Percentiles rank a stretch among this genome's conserved stretches.
These are phyloP conservation scores for Catunica adiposa DNA, from an alignment of 2,329 filamentous ascomycete genomes.

Conservation along the genomic window DNA sequence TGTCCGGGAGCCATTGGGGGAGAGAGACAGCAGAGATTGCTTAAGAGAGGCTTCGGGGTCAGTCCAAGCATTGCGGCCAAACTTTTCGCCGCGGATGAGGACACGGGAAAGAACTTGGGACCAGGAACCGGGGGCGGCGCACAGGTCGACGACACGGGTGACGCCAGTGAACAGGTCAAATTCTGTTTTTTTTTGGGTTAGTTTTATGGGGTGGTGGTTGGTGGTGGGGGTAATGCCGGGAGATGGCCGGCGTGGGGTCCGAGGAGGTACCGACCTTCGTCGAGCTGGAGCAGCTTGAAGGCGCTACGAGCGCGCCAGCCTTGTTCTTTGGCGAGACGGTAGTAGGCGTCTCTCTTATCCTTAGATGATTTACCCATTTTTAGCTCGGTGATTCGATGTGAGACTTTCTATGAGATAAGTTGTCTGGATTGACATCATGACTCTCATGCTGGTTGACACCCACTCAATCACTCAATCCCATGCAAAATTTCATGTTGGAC, in stretches of 20 bases:
- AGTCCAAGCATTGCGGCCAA: slow-evolving; percentile 73
- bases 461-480: not conserved
- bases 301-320: slow-evolving; percentile 93
- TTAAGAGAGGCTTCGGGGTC: slow-evolving; percentile 54
- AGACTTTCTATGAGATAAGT: not conserved
- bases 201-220: not conserved
- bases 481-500: not conserved
- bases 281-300: slow-evolving; percentile 91
- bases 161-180: slow-evolving; percentile 88
- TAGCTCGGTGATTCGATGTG: not conserved
- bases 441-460: not conserved
- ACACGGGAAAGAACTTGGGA: slow-evolving; percentile 90
- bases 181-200: slow-evolving; percentile 33
- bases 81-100: slow-evolving; percentile 82
- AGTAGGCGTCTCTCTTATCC: slow-evolving; percentile 96
- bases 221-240: slow-evolving; percentile 9
- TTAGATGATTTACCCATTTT: slow-evolving; percentile 93
- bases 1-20: slow-evolving; percentile 11
- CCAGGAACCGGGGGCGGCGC: slow-evolving; percentile 92
- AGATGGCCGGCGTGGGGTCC: too few species aligned
- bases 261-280: slow-evolving; percentile 41
- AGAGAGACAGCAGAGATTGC: slow-evolving; percentile 12
- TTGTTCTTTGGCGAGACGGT: slow-evolving; percentile 93
- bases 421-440: not conserved
- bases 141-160: slow-evolving; percentile 85